Percentiles rank a stretch among this genome's conserved stretches.
phyloP scores from a whole-genome alignment of 257 asterid genomes.

The Solanum arcanum region DNA sequence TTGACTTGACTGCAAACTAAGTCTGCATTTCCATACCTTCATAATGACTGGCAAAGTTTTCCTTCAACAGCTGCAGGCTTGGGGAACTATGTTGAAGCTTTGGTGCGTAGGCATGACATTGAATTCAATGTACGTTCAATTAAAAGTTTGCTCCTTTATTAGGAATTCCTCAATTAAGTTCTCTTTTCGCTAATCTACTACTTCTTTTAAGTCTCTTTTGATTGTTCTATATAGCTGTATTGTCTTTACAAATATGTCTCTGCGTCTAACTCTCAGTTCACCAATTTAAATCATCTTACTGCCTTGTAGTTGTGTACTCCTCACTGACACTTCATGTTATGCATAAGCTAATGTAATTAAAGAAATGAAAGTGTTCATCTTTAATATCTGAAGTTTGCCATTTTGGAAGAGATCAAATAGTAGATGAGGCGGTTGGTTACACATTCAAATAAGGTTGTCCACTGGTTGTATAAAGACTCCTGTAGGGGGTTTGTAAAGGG shows the following conservation, averaged over 20 bases:
- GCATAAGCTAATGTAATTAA: background rate
- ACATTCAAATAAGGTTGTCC: background rate
- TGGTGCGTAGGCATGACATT: slow-evolving; percentile 83
- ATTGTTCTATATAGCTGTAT: background rate
- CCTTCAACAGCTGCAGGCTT: slow-evolving; percentile 76
- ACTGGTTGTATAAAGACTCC: background rate
- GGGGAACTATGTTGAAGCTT: slow-evolving; percentile 92
- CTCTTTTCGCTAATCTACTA: background rate
- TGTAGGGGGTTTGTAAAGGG: background rate
- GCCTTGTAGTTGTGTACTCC: background rate
- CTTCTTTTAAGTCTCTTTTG: background rate
- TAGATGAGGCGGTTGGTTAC: background rate
- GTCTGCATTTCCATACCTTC: background rate
- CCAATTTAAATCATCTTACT: background rate
- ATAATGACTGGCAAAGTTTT: slow-evolving; percentile 1
- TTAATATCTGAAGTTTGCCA: background rate
- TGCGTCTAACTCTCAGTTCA: background rate
- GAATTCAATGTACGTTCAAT: slow-evolving; percentile 64
- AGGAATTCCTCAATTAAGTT: background rate
- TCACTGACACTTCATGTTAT: background rate
- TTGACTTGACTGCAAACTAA: background rate
- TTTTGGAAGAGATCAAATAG: background rate
- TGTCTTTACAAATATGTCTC: background rate
- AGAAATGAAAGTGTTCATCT: background rate
- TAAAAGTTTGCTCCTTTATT: background rate